Base-by-base conservation (phyloP, 371 early-diverging fungal species). In the Actinomortierella ambigua region DNA sequence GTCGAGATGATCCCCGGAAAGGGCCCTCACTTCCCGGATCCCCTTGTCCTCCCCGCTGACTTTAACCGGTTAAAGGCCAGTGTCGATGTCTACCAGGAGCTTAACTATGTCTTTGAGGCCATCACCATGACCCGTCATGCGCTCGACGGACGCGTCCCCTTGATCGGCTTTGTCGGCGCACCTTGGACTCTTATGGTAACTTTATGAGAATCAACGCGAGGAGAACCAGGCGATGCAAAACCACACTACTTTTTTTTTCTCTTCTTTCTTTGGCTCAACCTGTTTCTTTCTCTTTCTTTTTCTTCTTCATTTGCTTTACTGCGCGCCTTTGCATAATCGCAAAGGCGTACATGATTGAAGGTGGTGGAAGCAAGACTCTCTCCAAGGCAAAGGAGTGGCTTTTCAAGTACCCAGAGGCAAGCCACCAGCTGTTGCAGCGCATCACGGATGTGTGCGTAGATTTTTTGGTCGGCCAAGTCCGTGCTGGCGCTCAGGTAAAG, bases 101-200 rank as follows among this genome's bases (percentile, higher is more conserved):
- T 98, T 29, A 85, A 86, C 23, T 97, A 98, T 75, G 99, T 97
- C n/a, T 94, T 89, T 67, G 90, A 95, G 27, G 99, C 99, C 20
- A 91, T 98, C 66, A 95, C 95, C 15, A 81, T 96, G 79, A 96
- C 98, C 8, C 88, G 98, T 47, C 86, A 88, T 52, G 82, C 82
- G 49, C 84, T 98, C 28, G 84, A 87, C 5, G 97, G 97, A 48
- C 87, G 92, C 50, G 95, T 93, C 4, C 97, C 98, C 26, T 81
- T 98, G 75, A 89, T 94, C 77, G 99, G 99, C 6, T 98, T 98
- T 65, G 86, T 86, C 34, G 99, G 99, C 22, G 97, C 97, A 1
- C 99, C 99, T 8, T 98, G 98, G 98, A 98, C 99, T 20, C 83
- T 98, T 54, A 93, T 97, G 94, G 73, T 73, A 55, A 51, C 41